Percentiles rank a stretch among this genome's conserved stretches.
phyloP scores from a whole-genome alignment of 768 basidiomycete genomes.

The Suillus alpinus region DNA sequence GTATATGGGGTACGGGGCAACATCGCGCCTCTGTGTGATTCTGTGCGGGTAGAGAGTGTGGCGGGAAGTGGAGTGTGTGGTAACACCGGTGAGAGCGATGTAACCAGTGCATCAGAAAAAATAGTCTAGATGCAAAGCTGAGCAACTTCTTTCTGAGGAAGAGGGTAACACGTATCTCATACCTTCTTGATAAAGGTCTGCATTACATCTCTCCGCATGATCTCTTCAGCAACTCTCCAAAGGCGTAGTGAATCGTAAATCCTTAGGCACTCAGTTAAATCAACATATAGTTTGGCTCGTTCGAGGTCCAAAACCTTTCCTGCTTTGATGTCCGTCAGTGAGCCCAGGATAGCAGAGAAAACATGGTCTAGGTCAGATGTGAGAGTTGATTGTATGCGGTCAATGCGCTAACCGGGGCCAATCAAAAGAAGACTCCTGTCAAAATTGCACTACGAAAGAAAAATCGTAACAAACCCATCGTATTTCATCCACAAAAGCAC shows the following conservation, averaged over 20 bases:
- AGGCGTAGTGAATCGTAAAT: constrained; percentile 79
- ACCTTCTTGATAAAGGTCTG: constrained; percentile 79
- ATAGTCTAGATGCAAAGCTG: constrained; percentile 53
- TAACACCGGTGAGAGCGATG: constrained; percentile 69
- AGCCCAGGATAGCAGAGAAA: constrained; percentile 59
- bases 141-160: constrained; percentile 5
- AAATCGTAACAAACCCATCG: constrained; percentile 67
- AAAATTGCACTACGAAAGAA: neutral
- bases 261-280: constrained; percentile 74
- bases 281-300: constrained; percentile 56
- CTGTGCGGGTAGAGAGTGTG: constrained; percentile 8
- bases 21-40: constrained; percentile 21
- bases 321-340: constrained; percentile 48
- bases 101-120: constrained; percentile 62
- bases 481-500: constrained; percentile 77
- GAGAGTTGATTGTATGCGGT: constrained; percentile 79
- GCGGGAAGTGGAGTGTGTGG: constrained; percentile 68
- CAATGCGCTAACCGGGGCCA: constrained; percentile 60
- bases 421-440: neutral
- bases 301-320: constrained; percentile 60
- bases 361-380: constrained; percentile 84
- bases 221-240: constrained; percentile 87
- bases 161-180: constrained; percentile 9
- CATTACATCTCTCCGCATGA: constrained; percentile 70
- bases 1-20: constrained; percentile 58